phyloP scores from a whole-genome alignment of 768 basidiomycete genomes.

The Gloeophyllum trabeum region DNA sequence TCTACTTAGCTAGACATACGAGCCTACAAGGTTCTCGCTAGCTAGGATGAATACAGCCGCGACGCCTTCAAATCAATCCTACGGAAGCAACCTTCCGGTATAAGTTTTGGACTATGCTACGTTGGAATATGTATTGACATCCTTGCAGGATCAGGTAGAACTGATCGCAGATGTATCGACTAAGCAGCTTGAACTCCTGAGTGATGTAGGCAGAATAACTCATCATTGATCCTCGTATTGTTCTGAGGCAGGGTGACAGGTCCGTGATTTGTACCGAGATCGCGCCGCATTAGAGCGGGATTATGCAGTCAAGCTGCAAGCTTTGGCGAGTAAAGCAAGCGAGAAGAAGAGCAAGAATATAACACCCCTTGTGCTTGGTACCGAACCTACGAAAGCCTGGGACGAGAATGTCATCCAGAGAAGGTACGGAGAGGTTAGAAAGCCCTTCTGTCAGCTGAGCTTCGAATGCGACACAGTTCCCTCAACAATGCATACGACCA shows the following conservation, averaged over 20 bases:
- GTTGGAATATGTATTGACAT: not conserved
- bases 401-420: constrained; percentile 37
- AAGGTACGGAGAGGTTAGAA: constrained; percentile 30
- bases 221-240: not conserved
- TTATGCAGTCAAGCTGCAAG: constrained; percentile 62
- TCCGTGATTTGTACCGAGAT: constrained; percentile 62
- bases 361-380: constrained; percentile 45
- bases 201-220: constrained; percentile 9
- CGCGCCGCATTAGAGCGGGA: constrained; percentile 65
- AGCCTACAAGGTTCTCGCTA: no score
- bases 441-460: not conserved
- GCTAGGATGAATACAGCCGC: not conserved
- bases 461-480: constrained; percentile 34
- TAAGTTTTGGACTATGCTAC: constrained; percentile 6
- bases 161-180: constrained; percentile 45
- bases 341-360: constrained; percentile 63
- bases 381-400: constrained; percentile 54
- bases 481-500: constrained; percentile 60
- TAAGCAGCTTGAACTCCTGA: constrained; percentile 33
- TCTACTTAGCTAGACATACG: no score
- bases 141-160: constrained; percentile 60
- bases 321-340: constrained; percentile 49
- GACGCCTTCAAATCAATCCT: constrained; percentile 21
- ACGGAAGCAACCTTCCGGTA: constrained; percentile 47
- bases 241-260: constrained; percentile 17